These are phyloP conservation scores for Trypanosoma cruzi DNA, from an alignment of 208 protist genomes.

Conservation along the genomic window DNA sequence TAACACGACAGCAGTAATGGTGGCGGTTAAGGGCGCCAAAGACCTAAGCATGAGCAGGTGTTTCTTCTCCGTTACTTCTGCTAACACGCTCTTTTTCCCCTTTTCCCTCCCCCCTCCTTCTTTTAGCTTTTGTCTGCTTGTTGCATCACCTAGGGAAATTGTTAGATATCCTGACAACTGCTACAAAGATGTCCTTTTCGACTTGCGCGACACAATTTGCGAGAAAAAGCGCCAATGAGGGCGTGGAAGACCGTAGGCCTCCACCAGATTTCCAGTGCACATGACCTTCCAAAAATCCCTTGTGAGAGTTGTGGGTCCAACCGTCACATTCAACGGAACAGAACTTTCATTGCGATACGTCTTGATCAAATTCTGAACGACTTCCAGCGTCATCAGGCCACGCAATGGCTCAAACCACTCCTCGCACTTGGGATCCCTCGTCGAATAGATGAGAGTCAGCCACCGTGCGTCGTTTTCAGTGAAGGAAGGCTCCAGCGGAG, in stretches of 20 bases:
- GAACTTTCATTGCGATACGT: conserved; percentile 38
- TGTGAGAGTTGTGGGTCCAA: conserved; percentile 42
- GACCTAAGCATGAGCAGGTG: not conserved
- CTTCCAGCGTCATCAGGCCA: conserved; percentile 41
- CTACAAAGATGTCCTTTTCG: conserved; percentile 1
- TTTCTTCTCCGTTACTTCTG: not conserved
- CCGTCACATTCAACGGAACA: conserved; percentile 38
- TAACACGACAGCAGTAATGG: not conserved
- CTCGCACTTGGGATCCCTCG: conserved; percentile 29
- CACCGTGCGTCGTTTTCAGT: conserved; percentile 72
- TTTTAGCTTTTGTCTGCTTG: not conserved
- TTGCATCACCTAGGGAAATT: not conserved
- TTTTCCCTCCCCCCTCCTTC: not conserved
- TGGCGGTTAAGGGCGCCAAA: not conserved
- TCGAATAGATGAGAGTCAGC: conserved; percentile 68
- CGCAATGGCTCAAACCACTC: conserved; percentile 46
- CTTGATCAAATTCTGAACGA: conserved; percentile 43
- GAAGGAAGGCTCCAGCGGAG: conserved; percentile 62
- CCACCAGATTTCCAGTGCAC: conserved; percentile 48
- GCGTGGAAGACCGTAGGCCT: conserved; percentile 62
- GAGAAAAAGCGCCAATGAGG: conserved; percentile 41
- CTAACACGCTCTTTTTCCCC: not conserved
- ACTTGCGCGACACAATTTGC: conserved; percentile 17
- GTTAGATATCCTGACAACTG: not conserved
- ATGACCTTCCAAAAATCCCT: conserved; percentile 72